A percentile compares a stretch with the other conserved stretches of the same genome.
Evolutionary conservation across 1,284 basidiomycete genomes (phyloP).

Genomic region (Paramarasmius palmivorus): DNA sequence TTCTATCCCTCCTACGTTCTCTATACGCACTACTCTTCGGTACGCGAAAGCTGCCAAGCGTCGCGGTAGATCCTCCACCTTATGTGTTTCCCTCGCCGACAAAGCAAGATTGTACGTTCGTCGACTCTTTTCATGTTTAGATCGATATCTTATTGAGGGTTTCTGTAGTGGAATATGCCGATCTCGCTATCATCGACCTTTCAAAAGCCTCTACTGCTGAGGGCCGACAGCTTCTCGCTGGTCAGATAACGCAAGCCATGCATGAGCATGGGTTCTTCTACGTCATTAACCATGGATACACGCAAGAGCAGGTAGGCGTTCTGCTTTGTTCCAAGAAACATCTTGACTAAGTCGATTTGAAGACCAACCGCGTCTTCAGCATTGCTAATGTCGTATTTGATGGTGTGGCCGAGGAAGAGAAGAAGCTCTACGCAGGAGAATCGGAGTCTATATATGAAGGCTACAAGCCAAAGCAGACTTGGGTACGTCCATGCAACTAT

Average conservation of each 20-base stretch:
- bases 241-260: slow-evolving; percentile 58
- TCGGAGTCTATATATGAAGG: slow-evolving; percentile 13
- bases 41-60: too few species aligned
- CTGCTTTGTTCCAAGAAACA: neutral
- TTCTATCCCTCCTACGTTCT: too few species aligned
- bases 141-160: neutral
- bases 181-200: slow-evolving; percentile 66
- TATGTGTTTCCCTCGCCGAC: neutral
- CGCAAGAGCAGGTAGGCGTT: slow-evolving; percentile 38
- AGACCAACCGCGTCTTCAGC: slow-evolving; percentile 12
- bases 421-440: slow-evolving; percentile 14
- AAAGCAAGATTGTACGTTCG: neutral
- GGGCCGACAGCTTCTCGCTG: slow-evolving; percentile 46
- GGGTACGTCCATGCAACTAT: slow-evolving; percentile 5
- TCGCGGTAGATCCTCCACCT: neutral
- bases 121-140: neutral
- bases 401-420: slow-evolving; percentile 7
- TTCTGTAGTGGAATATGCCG: slow-evolving; percentile 44
- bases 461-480: slow-evolving; percentile 15
- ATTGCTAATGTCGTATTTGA: slow-evolving; percentile 12
- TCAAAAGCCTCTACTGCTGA: slow-evolving; percentile 48
- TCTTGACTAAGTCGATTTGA: neutral
- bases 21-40: too few species aligned
- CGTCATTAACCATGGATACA: slow-evolving; percentile 59
- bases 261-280: slow-evolving; percentile 64